Evolutionary conservation across 371 early-diverging fungal genomes (phyloP), one percentile per base, ranked within the genome.

Genomic region (Mortierella sp.): DNA sequence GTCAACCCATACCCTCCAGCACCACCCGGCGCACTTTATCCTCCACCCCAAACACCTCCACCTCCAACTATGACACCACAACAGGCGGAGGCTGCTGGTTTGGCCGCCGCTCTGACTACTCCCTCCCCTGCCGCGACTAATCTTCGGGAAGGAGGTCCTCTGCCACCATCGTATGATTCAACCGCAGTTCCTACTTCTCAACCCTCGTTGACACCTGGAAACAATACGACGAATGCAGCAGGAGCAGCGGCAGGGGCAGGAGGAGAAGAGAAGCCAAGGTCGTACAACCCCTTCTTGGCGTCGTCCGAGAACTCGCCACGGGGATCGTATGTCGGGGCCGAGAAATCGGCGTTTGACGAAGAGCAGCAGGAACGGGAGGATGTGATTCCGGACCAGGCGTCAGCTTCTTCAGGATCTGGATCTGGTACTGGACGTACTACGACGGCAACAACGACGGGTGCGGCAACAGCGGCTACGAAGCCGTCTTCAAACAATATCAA

Each of bases 131-230:
- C 55, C 55, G 70, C 68, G 4, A 7, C 39, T 13, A 29, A 40
- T 19, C 50, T 55, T 47, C 67, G 22, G 19, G 63, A 34, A 6
- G 69, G 73, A 16, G 69, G 65, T 4, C 16, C 55, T 29, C 14
- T 68, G 64, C 78, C 78, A 13, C 78, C 78, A 8, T 48, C 78
- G 2, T 77, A 77, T 39, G 65, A 77, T 11, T n/a, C 47, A 5
- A 16, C 66, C 4, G 66, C 44, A 4, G 13, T 58, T 7, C 29
- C 58, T 6, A 34, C 58, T 31, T 43, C 73, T 13, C 39, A 48
- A 16, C 19, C 48, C 19, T 16, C 37, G 6, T n/a, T 3, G 16
- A 19, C 40, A 45, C 31, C 41, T n/a, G 41, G 39, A 29, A 41
- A 29, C 34, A 53, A 13, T 47, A 19, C 48, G 3, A 34, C 71